These are phyloP conservation scores for Brassica carinata DNA, from an alignment of 345 rosid genomes.

Conservation along the genomic window DNA sequence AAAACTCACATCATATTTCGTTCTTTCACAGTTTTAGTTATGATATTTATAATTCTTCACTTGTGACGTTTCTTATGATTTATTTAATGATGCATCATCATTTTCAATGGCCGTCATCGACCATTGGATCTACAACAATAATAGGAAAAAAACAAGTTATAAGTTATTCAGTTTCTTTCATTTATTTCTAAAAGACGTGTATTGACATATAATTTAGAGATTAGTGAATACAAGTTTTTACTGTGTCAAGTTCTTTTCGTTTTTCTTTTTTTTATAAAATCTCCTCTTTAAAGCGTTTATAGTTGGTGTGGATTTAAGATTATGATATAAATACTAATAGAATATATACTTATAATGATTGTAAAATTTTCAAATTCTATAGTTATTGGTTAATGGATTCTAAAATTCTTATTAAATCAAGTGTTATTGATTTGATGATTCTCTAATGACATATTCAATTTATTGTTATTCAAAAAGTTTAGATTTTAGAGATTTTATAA, in stretches of 20 bases:
- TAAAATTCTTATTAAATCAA: no score
- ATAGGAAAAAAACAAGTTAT: not conserved
- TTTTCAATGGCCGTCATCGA: not conserved
- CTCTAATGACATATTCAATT: no score
- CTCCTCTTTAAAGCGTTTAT: slow-evolving; percentile 19
- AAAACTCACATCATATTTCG: not conserved
- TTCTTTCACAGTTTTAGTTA: not conserved
- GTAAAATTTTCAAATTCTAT: no score
- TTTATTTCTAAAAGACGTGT: not conserved
- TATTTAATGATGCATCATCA: not conserved
- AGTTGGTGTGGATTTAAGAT: slow-evolving; percentile 26
- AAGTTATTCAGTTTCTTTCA: not conserved
- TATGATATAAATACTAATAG: no score
- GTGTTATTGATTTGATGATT: no score
- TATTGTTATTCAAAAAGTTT: no score
- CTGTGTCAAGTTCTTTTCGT: slow-evolving; percentile 27
- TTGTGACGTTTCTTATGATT: not conserved
- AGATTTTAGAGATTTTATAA: no score
- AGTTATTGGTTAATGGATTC: no score
- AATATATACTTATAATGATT: no score
- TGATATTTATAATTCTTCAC: not conserved
- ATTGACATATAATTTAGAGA: slow-evolving; percentile 24
- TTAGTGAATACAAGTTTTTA: slow-evolving; percentile 11
- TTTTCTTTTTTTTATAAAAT: slow-evolving; percentile 9
- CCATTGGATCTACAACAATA: not conserved